Evolutionary conservation across 1,284 basidiomycete genomes (phyloP).

Genomic region (Ustilago trichophora): DNA sequence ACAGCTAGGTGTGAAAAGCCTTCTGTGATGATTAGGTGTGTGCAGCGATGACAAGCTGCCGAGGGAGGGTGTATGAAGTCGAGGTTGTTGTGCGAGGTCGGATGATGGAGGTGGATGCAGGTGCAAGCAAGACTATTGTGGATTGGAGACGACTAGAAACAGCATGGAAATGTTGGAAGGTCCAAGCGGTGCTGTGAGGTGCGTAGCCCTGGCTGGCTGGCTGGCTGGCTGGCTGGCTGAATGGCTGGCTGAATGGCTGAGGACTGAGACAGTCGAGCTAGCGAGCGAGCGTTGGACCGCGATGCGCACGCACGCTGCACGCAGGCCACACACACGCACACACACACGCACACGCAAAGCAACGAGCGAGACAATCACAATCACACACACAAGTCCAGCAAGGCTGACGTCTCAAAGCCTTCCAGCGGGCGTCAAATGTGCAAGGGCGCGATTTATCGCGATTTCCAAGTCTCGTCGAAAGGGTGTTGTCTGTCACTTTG

Average conservation of each 20-base stretch:
- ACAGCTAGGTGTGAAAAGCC: neutral
- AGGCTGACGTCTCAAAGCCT: neutral
- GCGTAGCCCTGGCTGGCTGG: neutral
- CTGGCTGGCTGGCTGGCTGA: neutral
- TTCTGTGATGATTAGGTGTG: neutral
- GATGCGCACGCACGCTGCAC: no score
- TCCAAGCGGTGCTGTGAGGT: slow-evolving; percentile 17
- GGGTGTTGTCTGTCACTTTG: no score
- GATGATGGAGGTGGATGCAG: slow-evolving; percentile 18
- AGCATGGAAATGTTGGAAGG: slow-evolving; percentile 5
- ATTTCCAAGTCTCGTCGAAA: no score
- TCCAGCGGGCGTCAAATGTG: neutral
- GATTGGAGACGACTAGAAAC: neutral
- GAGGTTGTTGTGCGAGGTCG: slow-evolving; percentile 11
- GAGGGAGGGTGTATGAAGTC: neutral
- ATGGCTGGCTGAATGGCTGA: no score
- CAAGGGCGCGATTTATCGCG: no score
- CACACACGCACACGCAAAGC: neutral
- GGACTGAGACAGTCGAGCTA: no score
- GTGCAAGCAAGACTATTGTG: neutral
- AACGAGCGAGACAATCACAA: neutral
- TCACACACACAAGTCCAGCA: neutral
- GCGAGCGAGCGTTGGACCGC: no score
- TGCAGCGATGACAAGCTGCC: slow-evolving; percentile 11
- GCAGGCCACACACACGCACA: neutral